Evolutionary conservation across 352 stramenopile genomes (phyloP).

Genomic region (Pythium diclinum): DNA sequence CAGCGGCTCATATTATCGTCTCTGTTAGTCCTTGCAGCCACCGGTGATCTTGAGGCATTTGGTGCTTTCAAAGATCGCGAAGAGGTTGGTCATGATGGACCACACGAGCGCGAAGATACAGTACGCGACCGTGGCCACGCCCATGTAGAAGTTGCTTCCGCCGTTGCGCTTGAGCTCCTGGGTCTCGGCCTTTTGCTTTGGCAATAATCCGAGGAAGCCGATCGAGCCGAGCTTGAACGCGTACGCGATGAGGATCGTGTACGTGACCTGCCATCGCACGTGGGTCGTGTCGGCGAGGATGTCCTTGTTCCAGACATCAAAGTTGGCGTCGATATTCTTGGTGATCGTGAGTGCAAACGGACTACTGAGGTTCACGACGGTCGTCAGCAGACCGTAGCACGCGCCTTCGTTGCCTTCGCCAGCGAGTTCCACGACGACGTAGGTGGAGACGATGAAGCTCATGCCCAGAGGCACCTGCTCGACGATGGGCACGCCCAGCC

Average conservation of each 20-base stretch:
- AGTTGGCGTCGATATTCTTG: constrained; percentile 31
- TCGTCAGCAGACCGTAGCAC: constrained; percentile 36
- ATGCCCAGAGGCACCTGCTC: constrained; percentile 28
- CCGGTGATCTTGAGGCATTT: background rate
- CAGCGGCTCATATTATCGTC: background rate
- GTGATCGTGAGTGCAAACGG: constrained; percentile 31
- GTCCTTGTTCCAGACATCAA: constrained; percentile 29
- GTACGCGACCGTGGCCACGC: constrained; percentile 26
- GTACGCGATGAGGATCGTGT: constrained; percentile 33
- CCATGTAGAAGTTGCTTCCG: constrained; percentile 21
- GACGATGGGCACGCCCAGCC: constrained; percentile 29
- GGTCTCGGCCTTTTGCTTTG: constrained; percentile 27
- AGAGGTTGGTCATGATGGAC: background rate
- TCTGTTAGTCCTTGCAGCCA: background rate
- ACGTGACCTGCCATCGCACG: constrained; percentile 33
- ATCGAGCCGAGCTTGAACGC: constrained; percentile 28
- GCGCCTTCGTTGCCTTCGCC: constrained; percentile 35
- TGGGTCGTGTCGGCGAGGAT: constrained; percentile 27
- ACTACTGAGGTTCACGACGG: constrained; percentile 29
- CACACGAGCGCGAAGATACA: constrained; percentile 24
- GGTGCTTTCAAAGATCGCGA: background rate
- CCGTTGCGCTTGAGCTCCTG: constrained; percentile 33
- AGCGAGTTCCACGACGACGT: constrained; percentile 33
- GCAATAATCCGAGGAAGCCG: constrained; percentile 27
- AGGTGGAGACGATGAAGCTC: constrained; percentile 36